Evolutionary conservation across 23 red algal genomes (phyloP).

Genomic region (Gracilaria gracilis): DNA sequence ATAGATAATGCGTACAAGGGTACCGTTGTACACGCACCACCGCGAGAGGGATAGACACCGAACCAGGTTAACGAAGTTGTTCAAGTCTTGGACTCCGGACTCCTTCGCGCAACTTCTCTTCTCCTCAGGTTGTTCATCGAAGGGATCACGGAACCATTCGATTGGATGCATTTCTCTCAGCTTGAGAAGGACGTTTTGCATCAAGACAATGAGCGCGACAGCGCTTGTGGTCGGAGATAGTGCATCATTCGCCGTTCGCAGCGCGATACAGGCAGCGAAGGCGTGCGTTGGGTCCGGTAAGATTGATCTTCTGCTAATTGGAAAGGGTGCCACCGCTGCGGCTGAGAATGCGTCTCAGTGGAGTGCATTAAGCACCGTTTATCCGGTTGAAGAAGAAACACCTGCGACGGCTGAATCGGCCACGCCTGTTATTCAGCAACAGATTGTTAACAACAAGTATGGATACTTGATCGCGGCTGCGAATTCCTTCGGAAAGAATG

Average conservation of each 20-base stretch:
- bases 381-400: slow-evolving; percentile 27
- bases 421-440: slow-evolving; percentile 38
- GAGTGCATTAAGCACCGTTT: slow-evolving; percentile 51
- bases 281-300: slow-evolving; percentile 19
- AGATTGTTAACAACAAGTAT: slow-evolving; percentile 31
- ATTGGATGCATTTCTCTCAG: not conserved
- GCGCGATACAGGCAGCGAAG: slow-evolving; percentile 56
- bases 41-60: too few relatives aligned
- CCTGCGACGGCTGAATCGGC: slow-evolving; percentile 57
- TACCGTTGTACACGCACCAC: too few relatives aligned
- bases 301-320: slow-evolving; percentile 55
- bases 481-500: slow-evolving; percentile 92
- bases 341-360: slow-evolving; percentile 40
- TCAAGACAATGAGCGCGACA: not conserved
- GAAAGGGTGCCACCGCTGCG: slow-evolving; percentile 15
- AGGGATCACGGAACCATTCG: not conserved
- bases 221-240: slow-evolving; percentile 54
- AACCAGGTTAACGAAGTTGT: too few relatives aligned
- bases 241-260: slow-evolving; percentile 37
- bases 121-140: too few relatives aligned
- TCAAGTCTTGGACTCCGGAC: too few relatives aligned
- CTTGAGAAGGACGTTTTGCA: not conserved
- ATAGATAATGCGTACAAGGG: too few relatives aligned
- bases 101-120: too few relatives aligned
- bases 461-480: slow-evolving; percentile 74